Evolutionary conservation across 2,329 filamentous ascomycete species (phyloP).

Genomic region (Samsoniella hepiali): DNA sequence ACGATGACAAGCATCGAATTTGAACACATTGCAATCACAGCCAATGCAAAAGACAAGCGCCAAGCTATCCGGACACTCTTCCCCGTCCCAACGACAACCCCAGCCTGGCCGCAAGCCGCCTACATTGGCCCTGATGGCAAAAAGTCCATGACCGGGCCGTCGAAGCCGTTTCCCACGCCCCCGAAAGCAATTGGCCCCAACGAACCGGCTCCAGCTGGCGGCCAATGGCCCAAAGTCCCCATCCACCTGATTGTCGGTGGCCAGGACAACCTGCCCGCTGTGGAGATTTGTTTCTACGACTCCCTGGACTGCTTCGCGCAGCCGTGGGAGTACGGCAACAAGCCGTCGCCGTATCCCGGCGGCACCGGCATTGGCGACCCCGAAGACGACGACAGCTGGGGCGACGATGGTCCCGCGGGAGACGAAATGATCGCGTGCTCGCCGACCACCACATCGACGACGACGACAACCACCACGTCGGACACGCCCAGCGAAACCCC

Average conservation of each 20-base stretch:
- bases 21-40: neutral
- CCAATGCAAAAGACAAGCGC: neutral
- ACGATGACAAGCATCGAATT: neutral
- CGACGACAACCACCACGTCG: conserved; percentile 1
- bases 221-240: neutral
- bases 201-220: conserved; percentile 1
- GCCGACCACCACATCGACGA: conserved; percentile 2
- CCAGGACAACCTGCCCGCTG: conserved; percentile 3
- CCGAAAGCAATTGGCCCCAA: neutral
- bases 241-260: conserved; percentile 2
- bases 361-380: conserved; percentile 1
- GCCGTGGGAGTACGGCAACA: conserved; percentile 2
- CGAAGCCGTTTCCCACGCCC: neutral
- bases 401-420: neutral
- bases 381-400: neutral
- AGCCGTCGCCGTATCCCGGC: conserved; percentile 1
- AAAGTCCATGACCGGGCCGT: neutral
- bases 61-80: neutral
- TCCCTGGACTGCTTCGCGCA: neutral
- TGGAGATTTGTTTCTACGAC: conserved; percentile 1
- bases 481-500: neutral
- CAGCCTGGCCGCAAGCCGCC: neutral
- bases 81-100: neutral
- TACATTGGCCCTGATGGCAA: neutral
- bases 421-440: conserved; percentile 2